Evolutionary conservation across 225 moss, liverwort and hornwort species (phyloP).

Genomic region (Sphagnum contortum): DNA sequence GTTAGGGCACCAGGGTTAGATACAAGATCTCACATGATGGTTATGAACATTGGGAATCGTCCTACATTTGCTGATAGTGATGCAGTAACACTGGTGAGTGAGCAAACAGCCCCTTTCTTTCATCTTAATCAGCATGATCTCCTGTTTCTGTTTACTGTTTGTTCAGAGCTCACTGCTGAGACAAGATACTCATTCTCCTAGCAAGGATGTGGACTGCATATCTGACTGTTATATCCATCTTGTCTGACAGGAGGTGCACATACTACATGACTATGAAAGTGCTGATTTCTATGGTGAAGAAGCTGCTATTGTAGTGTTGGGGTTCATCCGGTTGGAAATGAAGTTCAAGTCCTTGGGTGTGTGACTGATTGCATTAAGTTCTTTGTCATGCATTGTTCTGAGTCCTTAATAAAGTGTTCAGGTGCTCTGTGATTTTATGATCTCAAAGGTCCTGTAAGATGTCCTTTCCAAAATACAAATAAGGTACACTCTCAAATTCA

Average conservation of each 20-base stretch:
- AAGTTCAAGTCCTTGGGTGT: slow-evolving; percentile 54
- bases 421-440: background rate
- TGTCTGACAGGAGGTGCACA: slow-evolving; percentile 57
- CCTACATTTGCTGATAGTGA: slow-evolving; percentile 74
- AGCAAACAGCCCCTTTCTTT: background rate
- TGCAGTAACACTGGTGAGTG: slow-evolving; percentile 48
- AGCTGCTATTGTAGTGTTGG: slow-evolving; percentile 46
- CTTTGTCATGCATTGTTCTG: background rate
- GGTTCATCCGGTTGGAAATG: slow-evolving; percentile 67
- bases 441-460: background rate
- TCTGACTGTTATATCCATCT: no score
- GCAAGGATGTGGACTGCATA: no score
- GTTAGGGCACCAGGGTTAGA: slow-evolving; percentile 41
- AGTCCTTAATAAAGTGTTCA: background rate
- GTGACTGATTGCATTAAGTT: slow-evolving; percentile 4
- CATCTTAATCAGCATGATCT: background rate
- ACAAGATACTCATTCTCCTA: no score
- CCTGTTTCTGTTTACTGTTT: background rate
- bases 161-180: no score
- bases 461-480: no score
- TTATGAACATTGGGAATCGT: slow-evolving; percentile 82
- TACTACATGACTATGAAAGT: slow-evolving; percentile 34
- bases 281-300: slow-evolving; percentile 55
- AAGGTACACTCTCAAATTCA: no score
- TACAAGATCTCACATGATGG: slow-evolving; percentile 69